A percentile compares a stretch with the other conserved stretches of the same genome.
phyloP scores from a whole-genome alignment of 768 basidiomycete genomes.

The Russula virescens region DNA sequence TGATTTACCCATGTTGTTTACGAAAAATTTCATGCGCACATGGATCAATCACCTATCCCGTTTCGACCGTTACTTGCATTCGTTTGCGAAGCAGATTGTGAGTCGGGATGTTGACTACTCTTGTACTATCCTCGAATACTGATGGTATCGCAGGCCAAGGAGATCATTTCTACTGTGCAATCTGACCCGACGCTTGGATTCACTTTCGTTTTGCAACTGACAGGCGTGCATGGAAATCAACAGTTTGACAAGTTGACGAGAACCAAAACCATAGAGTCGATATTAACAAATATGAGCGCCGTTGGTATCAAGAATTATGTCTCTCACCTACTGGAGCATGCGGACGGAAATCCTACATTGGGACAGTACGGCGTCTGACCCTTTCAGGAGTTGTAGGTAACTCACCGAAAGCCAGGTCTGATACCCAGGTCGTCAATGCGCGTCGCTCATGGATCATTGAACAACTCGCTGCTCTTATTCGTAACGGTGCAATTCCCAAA shows the following conservation, averaged over 20 bases:
- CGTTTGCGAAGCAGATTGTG: constrained; percentile 80
- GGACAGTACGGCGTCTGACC: constrained; percentile 36
- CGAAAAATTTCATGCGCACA: constrained; percentile 90
- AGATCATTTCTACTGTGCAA: constrained; percentile 70
- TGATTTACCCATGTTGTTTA: constrained; percentile 83
- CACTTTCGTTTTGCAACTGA: constrained; percentile 77
- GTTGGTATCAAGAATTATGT: constrained; percentile 77
- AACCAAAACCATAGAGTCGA: constrained; percentile 86
- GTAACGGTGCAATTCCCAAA: constrained; percentile 75
- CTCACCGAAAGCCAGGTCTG: constrained; percentile 33
- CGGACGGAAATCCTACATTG: constrained; percentile 43
- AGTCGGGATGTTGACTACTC: constrained; percentile 27
- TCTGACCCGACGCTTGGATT: constrained; percentile 76
- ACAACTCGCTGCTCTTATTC: constrained; percentile 72
- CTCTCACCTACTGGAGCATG: constrained; percentile 57
- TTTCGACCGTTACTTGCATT: constrained; percentile 83
- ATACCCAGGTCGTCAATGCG: constrained; percentile 44
- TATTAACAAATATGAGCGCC: constrained; percentile 66
- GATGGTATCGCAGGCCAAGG: constrained; percentile 47
- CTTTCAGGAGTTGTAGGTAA: not conserved
- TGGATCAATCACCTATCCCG: constrained; percentile 96
- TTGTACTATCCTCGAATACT: not conserved
- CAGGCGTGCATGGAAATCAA: constrained; percentile 73
- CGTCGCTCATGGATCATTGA: constrained; percentile 81
- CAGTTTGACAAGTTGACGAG: constrained; percentile 91